A percentile compares a stretch with the other conserved stretches of the same genome.
Conservation (phyloP, 78 protist species). For the Cavenderia fasciculata region DNA sequence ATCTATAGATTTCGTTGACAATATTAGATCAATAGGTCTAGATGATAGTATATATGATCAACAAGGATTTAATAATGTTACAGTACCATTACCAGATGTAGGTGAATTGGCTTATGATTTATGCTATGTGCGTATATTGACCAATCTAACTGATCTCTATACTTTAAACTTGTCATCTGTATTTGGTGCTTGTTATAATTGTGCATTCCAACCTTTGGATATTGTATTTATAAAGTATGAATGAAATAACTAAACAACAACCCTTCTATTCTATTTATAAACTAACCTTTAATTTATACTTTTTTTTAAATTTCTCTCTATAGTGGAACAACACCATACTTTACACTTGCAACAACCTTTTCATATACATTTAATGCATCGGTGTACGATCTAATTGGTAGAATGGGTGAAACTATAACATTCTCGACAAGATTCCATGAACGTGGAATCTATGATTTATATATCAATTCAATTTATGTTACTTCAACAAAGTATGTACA, state of each 20-base stretch:
- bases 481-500: conserved; percentile 4
- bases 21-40: too few relatives aligned
- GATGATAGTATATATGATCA: too few relatives aligned
- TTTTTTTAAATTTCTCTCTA: background rate
- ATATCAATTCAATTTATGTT: background rate
- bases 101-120: conserved; percentile 4
- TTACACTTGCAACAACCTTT: conserved; percentile 38
- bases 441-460: conserved; percentile 34
- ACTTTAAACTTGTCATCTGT: background rate
- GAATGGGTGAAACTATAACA: background rate
- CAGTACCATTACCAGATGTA: conserved; percentile 6
- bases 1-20: too few relatives aligned
- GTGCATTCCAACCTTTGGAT: conserved; percentile 17
- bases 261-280: background rate
- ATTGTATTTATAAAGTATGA: conserved; percentile 11
- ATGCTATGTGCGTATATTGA: background rate
- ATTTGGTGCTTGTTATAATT: conserved; percentile 39
- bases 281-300: background rate
- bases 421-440: conserved; percentile 1
- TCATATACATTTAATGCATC: conserved; percentile 50
- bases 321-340: conserved; percentile 17
- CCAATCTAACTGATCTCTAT: conserved; percentile 31
- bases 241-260: background rate
- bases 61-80: too few relatives aligned
- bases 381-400: background rate